Base-by-base conservation (phyloP, 352 stramenopile genomes). In the Phytophthora chlamydospora region DNA sequence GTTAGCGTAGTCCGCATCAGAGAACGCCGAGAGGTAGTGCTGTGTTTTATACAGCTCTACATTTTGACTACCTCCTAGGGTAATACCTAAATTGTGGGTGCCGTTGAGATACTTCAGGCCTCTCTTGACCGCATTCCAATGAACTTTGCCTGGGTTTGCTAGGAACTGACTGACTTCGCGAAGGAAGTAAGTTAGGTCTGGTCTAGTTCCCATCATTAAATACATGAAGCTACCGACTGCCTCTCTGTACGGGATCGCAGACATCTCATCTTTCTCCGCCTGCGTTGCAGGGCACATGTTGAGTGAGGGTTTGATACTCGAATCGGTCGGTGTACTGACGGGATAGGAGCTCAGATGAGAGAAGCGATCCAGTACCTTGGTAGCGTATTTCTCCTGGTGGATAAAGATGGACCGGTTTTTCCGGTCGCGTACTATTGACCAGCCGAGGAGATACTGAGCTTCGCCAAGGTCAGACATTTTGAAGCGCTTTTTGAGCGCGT, bases 1-100 rank as follows among this genome's bases (percentile, higher is more conserved):
- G 14, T 75, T 66, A n/a, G 61, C 51, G 46, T 66, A 70, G 54
- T 74, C 61, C 11, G 48, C 17, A n/a, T 70, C 54, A n/a, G 58
- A 44, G 24, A 51, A 65, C 0, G 47, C 57, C 7, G 21, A 27
- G 17, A 44, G 10, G 27, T 65, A 47, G n/a, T 53, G 12, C 16
- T 40, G 19, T 39, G 13, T 10, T 13, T 21, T 29, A 48, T 40
- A 58, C 13, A 16, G 47, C 9, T 51, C 32, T 13, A 39, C 4
- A n/a, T 38, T 34, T 17, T 49, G 2, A 9, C 13, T 40, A 13
- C 47, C 32, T 29, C 47, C 47, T 6, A 65, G 40, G n/a, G 53
- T 40, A 24, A 66, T 58, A 35, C 49, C 62, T 7, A 59, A 42
- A 6, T 62, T 50, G 4, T 21, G 46, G 16, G 56, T 66, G n/a